A percentile compares a stretch with the other conserved stretches of the same genome.
Evolutionary conservation across 805 yeast species (phyloP).

Genomic region (Yarrowia sp.): DNA sequence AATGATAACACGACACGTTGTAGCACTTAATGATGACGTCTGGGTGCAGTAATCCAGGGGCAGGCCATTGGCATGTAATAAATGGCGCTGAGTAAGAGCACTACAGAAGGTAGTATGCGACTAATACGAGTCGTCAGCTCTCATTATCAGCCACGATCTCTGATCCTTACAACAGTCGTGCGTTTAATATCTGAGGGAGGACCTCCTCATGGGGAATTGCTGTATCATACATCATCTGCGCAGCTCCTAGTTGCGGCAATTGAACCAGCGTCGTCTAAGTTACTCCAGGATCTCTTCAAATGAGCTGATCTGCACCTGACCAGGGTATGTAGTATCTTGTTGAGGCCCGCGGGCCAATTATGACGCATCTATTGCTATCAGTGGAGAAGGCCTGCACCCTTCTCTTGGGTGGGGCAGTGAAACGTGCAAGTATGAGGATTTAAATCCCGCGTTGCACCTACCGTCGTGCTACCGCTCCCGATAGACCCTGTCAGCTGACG

Average conservation of each 20-base stretch:
- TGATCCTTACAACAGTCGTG: not conserved
- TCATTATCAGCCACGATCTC: too few relatives aligned
- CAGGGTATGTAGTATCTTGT: conserved; percentile 18
- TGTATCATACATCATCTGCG: conserved; percentile 1
- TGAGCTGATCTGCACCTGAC: conserved; percentile 27
- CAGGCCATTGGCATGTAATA: too few relatives aligned
- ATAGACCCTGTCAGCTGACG: too few relatives aligned
- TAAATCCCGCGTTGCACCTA: conserved; percentile 1
- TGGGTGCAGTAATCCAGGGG: too few relatives aligned
- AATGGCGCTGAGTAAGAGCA: too few relatives aligned
- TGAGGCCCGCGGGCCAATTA: conserved; percentile 29
- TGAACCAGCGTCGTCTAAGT: conserved; percentile 3
- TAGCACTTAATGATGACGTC: too few relatives aligned
- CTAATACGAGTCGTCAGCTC: too few relatives aligned
- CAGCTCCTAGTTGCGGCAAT: conserved; percentile 6
- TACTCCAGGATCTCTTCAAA: conserved; percentile 22
- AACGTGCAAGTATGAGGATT: not conserved
- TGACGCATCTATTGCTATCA: conserved; percentile 30
- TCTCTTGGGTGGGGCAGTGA: conserved; percentile 8
- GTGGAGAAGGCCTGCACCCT: conserved; percentile 6
- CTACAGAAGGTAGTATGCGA: too few relatives aligned
- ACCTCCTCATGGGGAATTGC: not conserved
- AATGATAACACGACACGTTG: too few relatives aligned
- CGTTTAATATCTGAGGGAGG: conserved; percentile 18
- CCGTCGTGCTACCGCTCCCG: too few relatives aligned